phyloP scores from a whole-genome alignment of 2,329 filamentous ascomycete genomes.

The Talaromyces amestolkiae region DNA sequence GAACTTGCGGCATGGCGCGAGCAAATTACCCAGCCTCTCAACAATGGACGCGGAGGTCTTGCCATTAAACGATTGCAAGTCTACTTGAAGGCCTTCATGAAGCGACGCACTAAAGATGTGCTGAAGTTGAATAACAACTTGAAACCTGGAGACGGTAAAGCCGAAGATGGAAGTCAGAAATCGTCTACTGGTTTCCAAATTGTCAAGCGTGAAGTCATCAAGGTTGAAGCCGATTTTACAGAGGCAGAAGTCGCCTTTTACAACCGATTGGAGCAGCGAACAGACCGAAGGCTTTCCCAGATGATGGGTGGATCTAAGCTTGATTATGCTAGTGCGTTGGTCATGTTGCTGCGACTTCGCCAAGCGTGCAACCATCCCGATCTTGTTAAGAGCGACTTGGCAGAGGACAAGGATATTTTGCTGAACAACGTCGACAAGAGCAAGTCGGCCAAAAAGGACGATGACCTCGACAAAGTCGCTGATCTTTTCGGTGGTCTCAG shows the following conservation, averaged over 20 bases:
- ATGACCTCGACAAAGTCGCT: constrained; percentile 77
- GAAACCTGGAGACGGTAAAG: constrained; percentile 62
- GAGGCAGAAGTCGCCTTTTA: constrained; percentile 83
- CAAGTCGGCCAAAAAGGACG: constrained; percentile 47
- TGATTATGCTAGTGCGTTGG: constrained; percentile 91
- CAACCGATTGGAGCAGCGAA: constrained; percentile 74
- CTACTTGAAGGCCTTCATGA: constrained; percentile 92
- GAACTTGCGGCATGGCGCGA: constrained; percentile 85
- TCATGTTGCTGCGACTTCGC: constrained; percentile 81
- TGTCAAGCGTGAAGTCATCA: constrained; percentile 83
- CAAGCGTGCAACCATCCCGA: constrained; percentile 95
- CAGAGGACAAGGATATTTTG: constrained; percentile 82
- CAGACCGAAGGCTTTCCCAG: constrained; percentile 78
- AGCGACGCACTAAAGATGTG: constrained; percentile 97
- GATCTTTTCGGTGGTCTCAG: constrained; percentile 83
- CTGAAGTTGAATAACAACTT: constrained; percentile 81
- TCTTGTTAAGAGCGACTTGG: constrained; percentile 78
- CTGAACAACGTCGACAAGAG: constrained; percentile 59
- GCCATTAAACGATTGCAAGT: constrained; percentile 84
- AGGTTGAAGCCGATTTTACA: constrained; percentile 73
- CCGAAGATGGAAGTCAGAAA: constrained; percentile 51
- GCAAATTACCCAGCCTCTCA: constrained; percentile 85
- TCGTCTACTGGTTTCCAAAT: constrained; percentile 76
- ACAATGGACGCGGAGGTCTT: constrained; percentile 81
- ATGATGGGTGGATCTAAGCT: constrained; percentile 80